Evolutionary conservation across 108 stramenopile species (phyloP), one percentile per base, ranked within the genome.

Genomic region (Asterionellopsis glacialis): DNA sequence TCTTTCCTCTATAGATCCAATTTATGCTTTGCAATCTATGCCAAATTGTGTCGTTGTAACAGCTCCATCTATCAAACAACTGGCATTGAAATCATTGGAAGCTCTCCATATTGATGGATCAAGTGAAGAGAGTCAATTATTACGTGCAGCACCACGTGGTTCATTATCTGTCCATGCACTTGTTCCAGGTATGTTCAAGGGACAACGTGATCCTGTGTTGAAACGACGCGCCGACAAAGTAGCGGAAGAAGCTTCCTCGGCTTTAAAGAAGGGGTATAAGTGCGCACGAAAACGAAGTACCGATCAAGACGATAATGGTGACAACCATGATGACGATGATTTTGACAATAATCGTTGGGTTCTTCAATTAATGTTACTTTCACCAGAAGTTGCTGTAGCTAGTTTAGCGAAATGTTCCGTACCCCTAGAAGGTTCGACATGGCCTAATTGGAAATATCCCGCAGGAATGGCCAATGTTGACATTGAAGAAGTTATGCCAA

Each of bases 161-260:
- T 64, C 60, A 41, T 64, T 82, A 22, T 49, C 74, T 11, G 67
- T 82, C 50, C 81, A 82, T 55, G 44, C 65, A 11, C 44, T 82
- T 0, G 81, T 82, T 10, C 81, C 77, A 15, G 76, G 73, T 11
- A 79, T 78, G 77, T 62, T 51, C 55, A 78, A 70, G 61, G 81
- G 67, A 40, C 68, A 68, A 22, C 44, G 24, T 5, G 66, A 72
- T 25, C 81, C 64, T 26, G 53, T 58, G 18, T 65, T 69, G 67
- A 19, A 65, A 21, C 54, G 57, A 39, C 65, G 81, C 7, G 51
- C 67, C 4, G 19, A 51, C 4, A 71, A 64, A 49, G 51, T 82
- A 12, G 74, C 60, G 9, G 72, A 75, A 48, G 71, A 70, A 45
- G 19, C 73, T 0, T 16, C 57, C 1, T 40, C 44, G 27, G 68